These are phyloP conservation scores for Chlamydomonas applanata DNA, from an alignment of 139 green algal genomes.

Conservation along the genomic window DNA sequence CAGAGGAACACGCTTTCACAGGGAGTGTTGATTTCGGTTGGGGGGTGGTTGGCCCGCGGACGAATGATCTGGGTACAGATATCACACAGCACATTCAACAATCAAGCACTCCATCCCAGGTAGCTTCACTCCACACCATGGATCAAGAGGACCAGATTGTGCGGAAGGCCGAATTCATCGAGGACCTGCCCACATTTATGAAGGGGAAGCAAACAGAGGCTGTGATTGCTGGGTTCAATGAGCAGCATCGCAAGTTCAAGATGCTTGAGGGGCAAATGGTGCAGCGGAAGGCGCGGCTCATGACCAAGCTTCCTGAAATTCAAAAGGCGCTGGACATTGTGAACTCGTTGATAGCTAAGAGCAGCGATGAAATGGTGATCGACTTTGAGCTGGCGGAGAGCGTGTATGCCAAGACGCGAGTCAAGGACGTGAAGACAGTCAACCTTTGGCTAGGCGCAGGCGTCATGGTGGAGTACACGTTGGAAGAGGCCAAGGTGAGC, in stretches of 20 bases:
- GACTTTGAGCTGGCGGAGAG: conserved; percentile 67
- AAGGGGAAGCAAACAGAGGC: conserved; percentile 36
- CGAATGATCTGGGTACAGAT: background rate
- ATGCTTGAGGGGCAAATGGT: conserved; percentile 48
- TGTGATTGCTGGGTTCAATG: conserved; percentile 41
- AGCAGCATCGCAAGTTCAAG: conserved; percentile 46
- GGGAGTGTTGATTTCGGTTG: too few relatives aligned
- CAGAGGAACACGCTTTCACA: too few relatives aligned
- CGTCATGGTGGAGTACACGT: conserved; percentile 79
- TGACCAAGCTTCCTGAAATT: conserved; percentile 59
- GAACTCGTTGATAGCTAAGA: conserved; percentile 20
- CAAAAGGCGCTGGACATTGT: conserved; percentile 57
- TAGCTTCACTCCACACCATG: background rate
- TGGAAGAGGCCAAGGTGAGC: conserved; percentile 55
- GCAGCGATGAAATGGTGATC: conserved; percentile 15
- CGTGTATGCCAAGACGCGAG: conserved; percentile 47
- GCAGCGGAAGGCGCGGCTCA: conserved; percentile 41
- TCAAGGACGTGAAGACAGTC: conserved; percentile 50
- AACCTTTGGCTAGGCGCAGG: conserved; percentile 79
- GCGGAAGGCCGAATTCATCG: conserved; percentile 53
- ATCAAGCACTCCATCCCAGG: background rate
- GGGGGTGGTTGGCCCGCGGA: too few relatives aligned
- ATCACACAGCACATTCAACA: background rate
- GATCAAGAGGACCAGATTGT: background rate
- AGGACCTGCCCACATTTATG: conserved; percentile 51